Base-by-base conservation (phyloP, 495 filamentous ascomycete species). In the Amniculicola lignicola region DNA sequence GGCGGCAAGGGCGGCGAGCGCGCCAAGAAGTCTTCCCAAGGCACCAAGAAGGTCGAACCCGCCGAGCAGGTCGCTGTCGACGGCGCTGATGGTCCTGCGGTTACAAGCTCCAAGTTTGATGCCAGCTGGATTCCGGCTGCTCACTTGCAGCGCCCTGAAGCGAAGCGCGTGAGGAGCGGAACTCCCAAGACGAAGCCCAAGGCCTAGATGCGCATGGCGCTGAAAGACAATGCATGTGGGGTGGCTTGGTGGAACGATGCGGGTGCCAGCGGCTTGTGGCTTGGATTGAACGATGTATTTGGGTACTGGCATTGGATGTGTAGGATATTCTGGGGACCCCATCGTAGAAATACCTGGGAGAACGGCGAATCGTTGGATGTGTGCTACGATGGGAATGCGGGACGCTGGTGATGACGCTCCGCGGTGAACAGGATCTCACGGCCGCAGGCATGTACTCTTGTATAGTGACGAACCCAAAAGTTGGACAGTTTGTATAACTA, bases 91-190 rank as follows among this genome's bases (percentile, higher is more conserved):
- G 82, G 82, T 52, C 77, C 87, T 21, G 86, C 85, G 50, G 86
- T 84, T 42, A 82, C 85, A 19, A 79, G 72, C 40, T 72, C 77
- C 15, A 74, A 79, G 15, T 96, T 93, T 72, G 93, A 98, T 66
- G 88, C 91, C 75, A 87, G 86, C 73, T 98, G 93, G 93, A 96
- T 98, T 67, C 93, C 93, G 15, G 83, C 82, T 51, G 82, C 86
- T 67, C 92, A 96, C 73, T 82, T 96, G 70, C 90, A 93, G 76
- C 84, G 86, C 64, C 90, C 91, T 33, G 78, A 85, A 57, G 85
- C 89, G 38, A 83, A 82, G 64, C 83, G 88, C 65, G 83, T 92
- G 59, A 76, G 68, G 4, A 66, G 81, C 61, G 72, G 79, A 45
- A 79, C 80, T 57, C 73, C 72, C 59, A 84, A 84, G 80, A 70